phyloP scores from a whole-genome alignment of 192 early-diverging fungal species.

The Linderina pennispora region DNA sequence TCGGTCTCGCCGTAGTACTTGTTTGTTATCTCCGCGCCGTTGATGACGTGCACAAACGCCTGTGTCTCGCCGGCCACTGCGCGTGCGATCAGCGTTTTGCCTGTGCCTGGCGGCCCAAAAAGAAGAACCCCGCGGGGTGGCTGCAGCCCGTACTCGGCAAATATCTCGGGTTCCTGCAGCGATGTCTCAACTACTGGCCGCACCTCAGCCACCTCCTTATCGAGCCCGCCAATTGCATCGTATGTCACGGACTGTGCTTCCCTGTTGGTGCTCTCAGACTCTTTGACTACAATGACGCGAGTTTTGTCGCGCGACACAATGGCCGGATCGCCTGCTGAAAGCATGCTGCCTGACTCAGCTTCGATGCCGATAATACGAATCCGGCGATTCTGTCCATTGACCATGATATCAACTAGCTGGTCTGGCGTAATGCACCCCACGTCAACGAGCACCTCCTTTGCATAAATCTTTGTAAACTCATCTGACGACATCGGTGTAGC shows the following conservation, averaged over 20 bases:
- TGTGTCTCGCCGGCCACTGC: constrained; percentile 75
- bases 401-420: constrained; percentile 23
- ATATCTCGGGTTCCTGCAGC: constrained; percentile 65
- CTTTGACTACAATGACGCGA: background rate
- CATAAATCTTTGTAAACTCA: constrained; percentile 9
- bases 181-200: constrained; percentile 82
- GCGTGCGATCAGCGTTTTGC: constrained; percentile 94
- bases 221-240: constrained; percentile 71
- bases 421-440: constrained; percentile 15
- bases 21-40: constrained; percentile 86
- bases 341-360: background rate
- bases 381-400: constrained; percentile 13
- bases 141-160: constrained; percentile 66
- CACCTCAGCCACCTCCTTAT: constrained; percentile 61
- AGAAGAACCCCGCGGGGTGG: constrained; percentile 92
- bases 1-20: constrained; percentile 95
- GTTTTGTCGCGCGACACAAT: constrained; percentile 1
- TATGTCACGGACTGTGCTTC: background rate
- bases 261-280: background rate
- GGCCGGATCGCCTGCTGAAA: constrained; percentile 3
- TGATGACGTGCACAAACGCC: constrained; percentile 71
- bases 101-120: constrained; percentile 89
- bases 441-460: constrained; percentile 21
- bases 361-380: constrained; percentile 7
- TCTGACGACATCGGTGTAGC: constrained; percentile 1